These are phyloP conservation scores for Russula sp. DNA, from an alignment of 768 basidiomycete species.

Conservation along the genomic window DNA sequence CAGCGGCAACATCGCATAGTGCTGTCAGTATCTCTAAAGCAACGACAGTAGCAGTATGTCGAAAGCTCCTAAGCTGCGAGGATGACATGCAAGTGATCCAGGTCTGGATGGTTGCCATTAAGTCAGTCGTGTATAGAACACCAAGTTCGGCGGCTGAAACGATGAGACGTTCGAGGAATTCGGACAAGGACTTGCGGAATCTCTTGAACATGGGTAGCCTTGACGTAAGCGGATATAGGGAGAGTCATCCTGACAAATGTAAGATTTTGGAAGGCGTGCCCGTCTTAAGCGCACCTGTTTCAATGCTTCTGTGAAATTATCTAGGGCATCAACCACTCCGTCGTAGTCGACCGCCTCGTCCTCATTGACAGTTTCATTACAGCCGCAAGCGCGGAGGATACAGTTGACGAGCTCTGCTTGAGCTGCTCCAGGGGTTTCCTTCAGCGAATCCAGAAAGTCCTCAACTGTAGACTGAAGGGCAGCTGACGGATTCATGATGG, in stretches of 20 bases:
- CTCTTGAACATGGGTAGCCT: slow-evolving; percentile 82
- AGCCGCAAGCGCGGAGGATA: slow-evolving; percentile 88
- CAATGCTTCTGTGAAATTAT: slow-evolving; percentile 85
- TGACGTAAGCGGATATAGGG: slow-evolving; percentile 90
- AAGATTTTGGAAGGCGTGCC: not conserved
- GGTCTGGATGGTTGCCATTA: slow-evolving; percentile 77
- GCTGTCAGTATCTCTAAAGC: slow-evolving; percentile 86
- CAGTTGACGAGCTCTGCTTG: slow-evolving; percentile 89
- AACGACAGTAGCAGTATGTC: slow-evolving; percentile 93
- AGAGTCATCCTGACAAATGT: slow-evolving; percentile 59
- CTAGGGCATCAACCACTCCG: slow-evolving; percentile 69
- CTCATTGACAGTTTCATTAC: slow-evolving; percentile 78
- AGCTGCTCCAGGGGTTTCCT: slow-evolving; percentile 60
- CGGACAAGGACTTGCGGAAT: slow-evolving; percentile 80
- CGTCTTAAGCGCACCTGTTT: slow-evolving; percentile 59
- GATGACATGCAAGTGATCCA: slow-evolving; percentile 97
- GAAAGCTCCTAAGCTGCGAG: slow-evolving; percentile 90
- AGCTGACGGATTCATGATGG: slow-evolving; percentile 81
- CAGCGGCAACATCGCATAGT: slow-evolving; percentile 80
- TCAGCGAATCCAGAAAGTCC: slow-evolving; percentile 84
- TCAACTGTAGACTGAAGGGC: slow-evolving; percentile 85
- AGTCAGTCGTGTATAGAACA: slow-evolving; percentile 71
- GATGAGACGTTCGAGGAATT: slow-evolving; percentile 80
- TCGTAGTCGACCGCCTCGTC: slow-evolving; percentile 90
- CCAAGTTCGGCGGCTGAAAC: slow-evolving; percentile 74